Base-by-base conservation (phyloP, 768 basidiomycete species). In the Amylocystis lapponica region DNA sequence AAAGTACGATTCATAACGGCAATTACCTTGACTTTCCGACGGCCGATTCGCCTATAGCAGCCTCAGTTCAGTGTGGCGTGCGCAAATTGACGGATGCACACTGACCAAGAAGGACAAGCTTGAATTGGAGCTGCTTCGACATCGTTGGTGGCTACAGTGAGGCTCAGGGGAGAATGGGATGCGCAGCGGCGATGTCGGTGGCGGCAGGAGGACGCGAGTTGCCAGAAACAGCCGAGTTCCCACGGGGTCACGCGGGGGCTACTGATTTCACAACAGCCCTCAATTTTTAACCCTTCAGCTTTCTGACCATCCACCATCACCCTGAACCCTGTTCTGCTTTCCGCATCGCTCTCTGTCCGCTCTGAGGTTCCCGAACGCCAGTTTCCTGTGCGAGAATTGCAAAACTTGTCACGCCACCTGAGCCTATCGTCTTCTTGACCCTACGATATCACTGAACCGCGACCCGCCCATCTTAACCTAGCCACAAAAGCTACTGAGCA, bases 101-200 rank as follows among this genome's bases (percentile, higher is more conserved):
- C 77, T 51, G 48, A 89, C 96, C 96, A 49, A 97, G 79, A 35
- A 97, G 79, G 50, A 97, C 95, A 53, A 98, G 86, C 65, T 97
- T 97, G 73, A 95, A 96, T 66, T 91, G 89, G 54, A 76, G 87
- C 68, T 92, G 89, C 64, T 87, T 88, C 47, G 90, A 89, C 90
- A 93, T 94, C 67, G 67, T 66, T 48, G 57, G 47, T 51, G 48
- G 57, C 49, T 52, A 58, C 51, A 53, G 54, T 45, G 58, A 55
- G 60, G 48, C 45, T 50, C n/a, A n/a, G n/a, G n/a, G 46, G 52
- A 40, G 42, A 45, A 50, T 44, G 41, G 41, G 48, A 46, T 27
- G 46, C 51, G 43, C 52, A 52, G 55, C 41, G 16, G 45, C 30
- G 45, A 39, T n/a, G 36, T 39, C 44, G 39, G 34, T 39, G 46